Conservation (phyloP, 352 stramenopile species). For the Phytophthora pini region DNA sequence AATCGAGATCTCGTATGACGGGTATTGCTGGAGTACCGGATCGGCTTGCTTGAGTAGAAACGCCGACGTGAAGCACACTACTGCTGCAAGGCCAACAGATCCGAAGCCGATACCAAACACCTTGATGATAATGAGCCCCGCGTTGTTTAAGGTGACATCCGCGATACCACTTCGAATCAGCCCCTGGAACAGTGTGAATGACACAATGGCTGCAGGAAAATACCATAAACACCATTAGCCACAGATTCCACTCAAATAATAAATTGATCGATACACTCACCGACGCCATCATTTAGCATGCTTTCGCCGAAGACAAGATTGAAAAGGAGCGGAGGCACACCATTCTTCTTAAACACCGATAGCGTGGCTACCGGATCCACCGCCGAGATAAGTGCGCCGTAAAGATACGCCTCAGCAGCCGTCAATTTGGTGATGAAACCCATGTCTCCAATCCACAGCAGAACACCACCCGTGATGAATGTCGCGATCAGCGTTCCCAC, state of each 20-base stretch:
- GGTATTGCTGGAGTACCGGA: conserved; percentile 73
- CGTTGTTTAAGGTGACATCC: conserved; percentile 79
- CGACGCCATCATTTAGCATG: conserved; percentile 95
- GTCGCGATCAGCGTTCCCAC: conserved; percentile 82
- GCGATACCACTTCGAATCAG: conserved; percentile 76
- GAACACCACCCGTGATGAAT: conserved; percentile 78
- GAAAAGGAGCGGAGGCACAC: conserved; percentile 89
- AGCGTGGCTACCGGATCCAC: conserved; percentile 95
- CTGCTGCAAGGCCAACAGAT: conserved; percentile 73
- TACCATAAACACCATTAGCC: conserved; percentile 5
- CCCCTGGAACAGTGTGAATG: conserved; percentile 83
- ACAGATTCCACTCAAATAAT: neutral
- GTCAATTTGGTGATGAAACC: conserved; percentile 81
- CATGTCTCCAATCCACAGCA: conserved; percentile 80
- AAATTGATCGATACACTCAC: conserved; percentile 38
- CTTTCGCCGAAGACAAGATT: conserved; percentile 97
- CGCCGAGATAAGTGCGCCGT: conserved; percentile 92
- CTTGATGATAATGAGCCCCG: conserved; percentile 79
- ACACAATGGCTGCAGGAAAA: conserved; percentile 70
- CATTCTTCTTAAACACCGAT: conserved; percentile 94
- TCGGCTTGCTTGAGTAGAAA: conserved; percentile 86
- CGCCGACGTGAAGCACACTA: conserved; percentile 79
- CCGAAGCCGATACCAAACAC: conserved; percentile 87
- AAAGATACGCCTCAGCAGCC: conserved; percentile 91
- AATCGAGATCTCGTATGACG: conserved; percentile 90